These are phyloP conservation scores for Ceratobasidium sp. DNA, from an alignment of 1,284 basidiomycete genomes.

Conservation along the genomic window DNA sequence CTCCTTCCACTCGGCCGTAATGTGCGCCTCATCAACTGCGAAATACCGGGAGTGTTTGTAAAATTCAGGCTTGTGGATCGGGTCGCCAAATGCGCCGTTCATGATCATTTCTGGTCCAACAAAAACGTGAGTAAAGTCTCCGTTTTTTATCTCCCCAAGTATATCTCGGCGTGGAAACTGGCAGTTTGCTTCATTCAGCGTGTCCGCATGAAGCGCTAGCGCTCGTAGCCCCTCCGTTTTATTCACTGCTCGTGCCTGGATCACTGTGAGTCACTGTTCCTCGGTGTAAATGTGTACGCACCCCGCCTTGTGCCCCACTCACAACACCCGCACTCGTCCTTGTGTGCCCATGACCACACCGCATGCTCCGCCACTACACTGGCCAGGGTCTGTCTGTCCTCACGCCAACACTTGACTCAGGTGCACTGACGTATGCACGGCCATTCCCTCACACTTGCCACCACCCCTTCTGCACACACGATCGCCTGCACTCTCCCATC, in stretches of 20 bases:
- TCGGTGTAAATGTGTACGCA: neutral
- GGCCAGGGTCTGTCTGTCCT: too few species aligned
- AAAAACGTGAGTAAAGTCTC: neutral
- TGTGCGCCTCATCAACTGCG: neutral
- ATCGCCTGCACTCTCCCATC: too few species aligned
- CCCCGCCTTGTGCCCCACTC: too few species aligned
- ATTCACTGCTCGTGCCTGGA: neutral
- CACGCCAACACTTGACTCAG: too few species aligned
- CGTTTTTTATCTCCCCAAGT: neutral
- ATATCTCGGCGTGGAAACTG: neutral
- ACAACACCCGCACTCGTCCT: too few species aligned
- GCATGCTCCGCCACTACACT: too few species aligned
- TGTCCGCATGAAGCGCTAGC: constrained; percentile 2
- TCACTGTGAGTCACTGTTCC: neutral
- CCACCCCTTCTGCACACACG: too few species aligned
- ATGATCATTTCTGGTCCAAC: neutral
- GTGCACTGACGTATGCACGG: too few species aligned
- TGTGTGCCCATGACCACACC: too few species aligned
- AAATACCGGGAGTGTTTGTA: neutral
- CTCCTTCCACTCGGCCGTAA: neutral
- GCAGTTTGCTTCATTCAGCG: neutral
- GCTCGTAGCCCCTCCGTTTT: neutral
- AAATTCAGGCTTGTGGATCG: neutral
- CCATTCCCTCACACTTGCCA: too few species aligned
- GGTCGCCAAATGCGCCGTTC: neutral